A percentile compares a stretch with the other conserved stretches of the same genome.
Evolutionary conservation across 192 early-diverging fungal genomes (phyloP).

Genomic region (Phlyctochytrium arcticum): DNA sequence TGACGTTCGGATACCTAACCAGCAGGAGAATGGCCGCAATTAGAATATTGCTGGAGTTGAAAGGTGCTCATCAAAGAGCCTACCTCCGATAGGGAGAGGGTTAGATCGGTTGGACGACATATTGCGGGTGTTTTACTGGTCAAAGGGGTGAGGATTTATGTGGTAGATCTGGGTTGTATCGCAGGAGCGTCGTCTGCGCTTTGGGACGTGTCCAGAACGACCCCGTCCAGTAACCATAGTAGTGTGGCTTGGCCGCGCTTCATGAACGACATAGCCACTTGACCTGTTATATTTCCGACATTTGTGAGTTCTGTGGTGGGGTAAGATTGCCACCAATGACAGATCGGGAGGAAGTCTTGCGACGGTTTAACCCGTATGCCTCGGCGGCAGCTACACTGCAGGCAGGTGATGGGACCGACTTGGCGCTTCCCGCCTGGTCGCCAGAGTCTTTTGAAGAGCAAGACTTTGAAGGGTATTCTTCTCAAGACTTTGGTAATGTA

Average conservation of each 20-base stretch:
- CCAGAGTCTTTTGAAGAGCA: not conserved
- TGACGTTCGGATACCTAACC: slow-evolving; percentile 83
- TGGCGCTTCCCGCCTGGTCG: not conserved
- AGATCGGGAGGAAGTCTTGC: not conserved
- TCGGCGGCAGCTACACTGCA: slow-evolving; percentile 8
- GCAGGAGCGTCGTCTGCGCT: no score
- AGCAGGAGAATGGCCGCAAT: slow-evolving; percentile 45
- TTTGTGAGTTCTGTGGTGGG: no score
- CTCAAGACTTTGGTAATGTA: not conserved
- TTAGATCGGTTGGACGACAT: not conserved
- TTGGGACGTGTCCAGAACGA: no score
- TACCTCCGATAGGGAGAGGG: slow-evolving; percentile 24
- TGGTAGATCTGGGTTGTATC: no score
- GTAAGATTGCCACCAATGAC: not conserved
- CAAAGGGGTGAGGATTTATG: no score
- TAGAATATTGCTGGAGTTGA: no score
- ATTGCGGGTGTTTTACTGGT: no score
- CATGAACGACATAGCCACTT: no score
- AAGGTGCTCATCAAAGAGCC: not conserved
- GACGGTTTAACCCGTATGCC: slow-evolving; percentile 11
- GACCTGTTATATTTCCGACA: no score
- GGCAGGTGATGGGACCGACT: not conserved
- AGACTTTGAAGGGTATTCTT: not conserved
- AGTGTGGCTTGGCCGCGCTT: no score
- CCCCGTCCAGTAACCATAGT: no score